Conservation (phyloP, 768 basidiomycete genomes). For the Tylopilus plumbeoviolaceoides region DNA sequence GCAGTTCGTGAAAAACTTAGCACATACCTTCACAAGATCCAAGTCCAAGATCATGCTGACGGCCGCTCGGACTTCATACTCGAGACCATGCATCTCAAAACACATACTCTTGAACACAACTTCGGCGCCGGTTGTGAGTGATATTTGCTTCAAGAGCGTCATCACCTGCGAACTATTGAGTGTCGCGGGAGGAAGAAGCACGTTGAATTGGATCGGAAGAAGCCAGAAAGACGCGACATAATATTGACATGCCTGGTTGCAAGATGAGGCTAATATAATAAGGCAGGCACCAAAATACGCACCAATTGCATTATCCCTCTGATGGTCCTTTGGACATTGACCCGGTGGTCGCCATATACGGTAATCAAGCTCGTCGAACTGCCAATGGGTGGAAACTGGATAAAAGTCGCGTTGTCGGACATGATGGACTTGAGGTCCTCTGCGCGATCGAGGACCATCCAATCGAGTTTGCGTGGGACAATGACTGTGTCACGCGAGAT, state of each 20-base stretch:
- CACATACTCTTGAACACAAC: slow-evolving; percentile 96
- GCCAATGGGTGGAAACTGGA: slow-evolving; percentile 90
- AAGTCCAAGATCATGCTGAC: slow-evolving; percentile 84
- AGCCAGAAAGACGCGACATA: slow-evolving; percentile 98
- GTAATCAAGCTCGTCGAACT: slow-evolving; percentile 90
- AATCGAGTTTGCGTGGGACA: slow-evolving; percentile 94
- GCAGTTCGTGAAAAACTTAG: background rate
- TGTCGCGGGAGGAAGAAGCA: slow-evolving; percentile 76
- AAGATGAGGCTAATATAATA: slow-evolving; percentile 25
- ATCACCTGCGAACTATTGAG: slow-evolving; percentile 82
- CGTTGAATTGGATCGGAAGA: slow-evolving; percentile 90
- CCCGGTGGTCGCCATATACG: slow-evolving; percentile 89
- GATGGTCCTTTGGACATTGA: slow-evolving; percentile 92
- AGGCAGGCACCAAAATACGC: slow-evolving; percentile 30
- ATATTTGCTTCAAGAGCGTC: slow-evolving; percentile 80
- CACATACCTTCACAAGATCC: slow-evolving; percentile 81
- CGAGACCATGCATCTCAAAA: slow-evolving; percentile 94
- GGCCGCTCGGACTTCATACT: slow-evolving; percentile 84
- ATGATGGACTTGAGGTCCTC: slow-evolving; percentile 91
- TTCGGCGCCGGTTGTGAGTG: slow-evolving; percentile 84
- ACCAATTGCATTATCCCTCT: slow-evolving; percentile 93
- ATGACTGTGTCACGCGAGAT: slow-evolving; percentile 93
- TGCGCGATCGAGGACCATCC: slow-evolving; percentile 96
- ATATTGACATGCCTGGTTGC: slow-evolving; percentile 73
- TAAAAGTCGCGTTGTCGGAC: slow-evolving; percentile 95